Base-by-base conservation (phyloP, 1,139 yeast genomes). In the Blastobotrys apis region DNA sequence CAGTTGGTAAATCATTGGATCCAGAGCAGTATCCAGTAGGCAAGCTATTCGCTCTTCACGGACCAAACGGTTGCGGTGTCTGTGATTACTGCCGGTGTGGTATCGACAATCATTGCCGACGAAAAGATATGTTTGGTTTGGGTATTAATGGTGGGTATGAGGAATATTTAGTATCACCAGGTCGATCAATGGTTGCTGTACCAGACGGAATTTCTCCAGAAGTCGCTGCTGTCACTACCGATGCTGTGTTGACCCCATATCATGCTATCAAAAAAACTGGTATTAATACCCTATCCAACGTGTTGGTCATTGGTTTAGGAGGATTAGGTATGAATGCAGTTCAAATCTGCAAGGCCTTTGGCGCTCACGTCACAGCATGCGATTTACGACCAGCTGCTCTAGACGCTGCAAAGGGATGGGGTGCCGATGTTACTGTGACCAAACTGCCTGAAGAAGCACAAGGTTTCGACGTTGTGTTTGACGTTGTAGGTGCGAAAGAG, bases 241-340 rank as follows among this genome's bases (percentile, higher is more conserved):
- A 75, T 52, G 73, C 78, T 1, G 74, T 73, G 1, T 63, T 75
- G 49, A 75, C 79, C 1, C 78, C 79, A 5, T 73, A 63, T 58
- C 78, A 73, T 53, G 77, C 78, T 4, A 64, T 74, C 39, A 67
- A 63, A 44, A 38, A 37, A 51, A 73, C 71, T 4, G 65, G 58
- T 39, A 55, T 58, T 20, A 41, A 35, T 8, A 74, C 77, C 13
- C 60, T 69, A 3, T 50, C 67, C 9, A 72, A 67, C 49, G 73
- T 74, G 3, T 61, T 73, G 41, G 65, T 74, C 5, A 56, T 72
- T 41, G 80, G 80, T 1, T 58, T 72, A 35, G 79, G 80, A 9
- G 80, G 80, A 1, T 63, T 75, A 42, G 79, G 80, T 0, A 60
- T 72, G 49, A 74, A 74, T 55, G 79, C 73, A 1, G 45, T 74